phyloP scores from a whole-genome alignment of 2,329 filamentous ascomycete species.

The Stemphylium lycopersici region DNA sequence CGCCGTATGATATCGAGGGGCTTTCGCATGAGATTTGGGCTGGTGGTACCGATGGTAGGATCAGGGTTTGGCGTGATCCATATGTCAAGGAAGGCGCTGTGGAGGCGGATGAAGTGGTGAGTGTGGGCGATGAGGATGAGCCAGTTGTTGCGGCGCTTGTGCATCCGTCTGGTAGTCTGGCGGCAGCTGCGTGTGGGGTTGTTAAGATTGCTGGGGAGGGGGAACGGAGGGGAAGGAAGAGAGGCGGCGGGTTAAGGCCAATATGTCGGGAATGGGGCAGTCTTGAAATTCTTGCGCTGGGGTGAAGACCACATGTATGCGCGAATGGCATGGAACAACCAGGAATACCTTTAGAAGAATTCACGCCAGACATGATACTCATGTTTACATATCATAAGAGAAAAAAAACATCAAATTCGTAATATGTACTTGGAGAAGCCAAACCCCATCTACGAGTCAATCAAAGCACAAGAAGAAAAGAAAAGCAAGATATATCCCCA shows the following conservation, averaged over 20 bases:
- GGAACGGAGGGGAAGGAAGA: neutral
- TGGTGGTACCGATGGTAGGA: slow-evolving; percentile 62
- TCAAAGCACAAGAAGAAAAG: neutral
- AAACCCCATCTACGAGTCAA: neutral
- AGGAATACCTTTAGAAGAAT: no score
- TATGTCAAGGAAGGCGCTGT: slow-evolving; percentile 36
- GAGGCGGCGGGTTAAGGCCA: slow-evolving; percentile 20
- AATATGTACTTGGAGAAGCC: neutral
- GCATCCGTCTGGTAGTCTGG: slow-evolving; percentile 29
- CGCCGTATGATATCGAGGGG: slow-evolving; percentile 22
- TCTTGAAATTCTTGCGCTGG: slow-evolving; percentile 34
- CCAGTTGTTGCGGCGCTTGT: slow-evolving; percentile 35
- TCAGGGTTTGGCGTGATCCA: slow-evolving; percentile 52
- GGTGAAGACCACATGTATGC: neutral
- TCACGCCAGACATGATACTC: no score
- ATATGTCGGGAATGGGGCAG: slow-evolving; percentile 28
- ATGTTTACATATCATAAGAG: neutral
- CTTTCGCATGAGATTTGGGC: slow-evolving; percentile 62
- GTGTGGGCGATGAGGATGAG: slow-evolving; percentile 15
- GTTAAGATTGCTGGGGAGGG: neutral
- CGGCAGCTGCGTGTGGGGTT: slow-evolving; percentile 33
- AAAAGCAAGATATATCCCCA: neutral
- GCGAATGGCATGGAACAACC: no score
- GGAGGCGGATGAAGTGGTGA: slow-evolving; percentile 46
- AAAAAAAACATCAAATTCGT: neutral